phyloP scores from a whole-genome alignment of 2,329 filamentous ascomycete species.

The Fusarium ramigenum region DNA sequence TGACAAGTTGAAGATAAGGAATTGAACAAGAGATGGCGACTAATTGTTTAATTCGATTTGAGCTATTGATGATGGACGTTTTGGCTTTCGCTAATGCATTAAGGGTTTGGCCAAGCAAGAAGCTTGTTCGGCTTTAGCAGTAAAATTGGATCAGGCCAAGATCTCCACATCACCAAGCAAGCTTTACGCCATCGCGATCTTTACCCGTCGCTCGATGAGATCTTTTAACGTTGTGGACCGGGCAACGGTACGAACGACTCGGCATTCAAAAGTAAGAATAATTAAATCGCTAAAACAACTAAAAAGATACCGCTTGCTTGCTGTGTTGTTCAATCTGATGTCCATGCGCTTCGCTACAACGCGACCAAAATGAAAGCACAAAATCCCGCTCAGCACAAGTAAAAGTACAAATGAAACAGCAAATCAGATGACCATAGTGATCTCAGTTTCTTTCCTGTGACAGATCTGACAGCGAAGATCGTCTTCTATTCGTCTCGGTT shows the following conservation, averaged over 20 bases:
- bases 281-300: too few species aligned
- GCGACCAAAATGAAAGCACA: background rate
- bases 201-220: background rate
- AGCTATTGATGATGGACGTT: background rate
- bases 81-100: slow-evolving; percentile 5
- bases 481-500: slow-evolving; percentile 23
- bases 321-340: background rate
- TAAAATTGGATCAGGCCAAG: background rate
- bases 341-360: background rate
- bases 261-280: too few species aligned
- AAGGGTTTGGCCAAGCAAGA: background rate
- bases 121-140: background rate
- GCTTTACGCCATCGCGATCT: background rate
- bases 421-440: accelerated
- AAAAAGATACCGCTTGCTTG: background rate
- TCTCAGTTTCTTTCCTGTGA: background rate
- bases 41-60: background rate
- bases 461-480: slow-evolving; percentile 7
- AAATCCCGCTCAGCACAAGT: accelerated
- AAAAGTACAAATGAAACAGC: background rate
- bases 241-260: too few species aligned
- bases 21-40: background rate
- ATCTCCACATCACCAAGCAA: background rate
- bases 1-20: background rate
- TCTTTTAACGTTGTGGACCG: background rate